Base-by-base conservation (phyloP, 768 basidiomycete genomes). In the Tricholoma saponaceum region DNA sequence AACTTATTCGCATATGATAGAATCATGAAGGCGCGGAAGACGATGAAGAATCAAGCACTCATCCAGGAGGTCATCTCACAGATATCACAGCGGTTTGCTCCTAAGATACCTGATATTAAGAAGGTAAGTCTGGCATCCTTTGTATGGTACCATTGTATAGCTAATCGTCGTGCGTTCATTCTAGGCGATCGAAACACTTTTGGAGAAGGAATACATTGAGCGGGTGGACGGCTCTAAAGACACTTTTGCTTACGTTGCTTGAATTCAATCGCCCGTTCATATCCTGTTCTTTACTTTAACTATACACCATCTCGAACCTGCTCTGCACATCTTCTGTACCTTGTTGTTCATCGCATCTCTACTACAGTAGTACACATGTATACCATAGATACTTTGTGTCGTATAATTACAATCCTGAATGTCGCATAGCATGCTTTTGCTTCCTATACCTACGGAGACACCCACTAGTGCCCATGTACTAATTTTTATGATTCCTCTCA, bases 161-260 rank as follows among this genome's bases (percentile, higher is more conserved):
- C 26, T 28, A 9, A 50, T 30, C 4, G 65, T 35, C 16, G 37
- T 41, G 6, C n/a, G 5, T n/a, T 61, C 51, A 16, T 37, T 63
- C 43, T 58, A 90, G 89, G 92, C 93, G 4, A 96, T 98, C 61
- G 95, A 98, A 67, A 87, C 87, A 14, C 77, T 99, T 26, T 78
- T 98, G 51, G 97, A 98, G 78, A 97, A 98, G 76, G 96, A 99
- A 72, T 99, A 98, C 72, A 90, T 99, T 64, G 96, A 98, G 70
- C 89, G 96, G 22, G 89, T 93, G n/a, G 92, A 94, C 33, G 92
- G 90, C 7, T 87, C 89, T 28, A 87, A 90, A 67, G 94, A 96
- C 74, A 90, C 90, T 28, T 93, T 92, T 69, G 85, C 86, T 51
- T 90, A 90, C 67, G 83, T 89, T 64, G 87, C 87, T 59, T 88